phyloP scores from a whole-genome alignment of 140 eudicot genomes.

The Stevia rebaudiana region DNA sequence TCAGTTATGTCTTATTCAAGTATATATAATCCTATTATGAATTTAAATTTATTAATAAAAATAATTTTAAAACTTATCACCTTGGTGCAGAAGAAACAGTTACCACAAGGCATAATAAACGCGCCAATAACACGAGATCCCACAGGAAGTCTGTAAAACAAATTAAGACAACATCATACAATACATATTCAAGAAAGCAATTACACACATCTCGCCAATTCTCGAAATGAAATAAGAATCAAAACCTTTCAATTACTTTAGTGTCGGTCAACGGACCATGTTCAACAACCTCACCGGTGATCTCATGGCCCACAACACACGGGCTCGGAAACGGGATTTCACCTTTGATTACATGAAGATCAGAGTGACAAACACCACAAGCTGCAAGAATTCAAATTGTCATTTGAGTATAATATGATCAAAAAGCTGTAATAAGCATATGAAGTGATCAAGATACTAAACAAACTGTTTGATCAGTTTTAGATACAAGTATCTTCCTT shows the following conservation, averaged over 20 bases:
- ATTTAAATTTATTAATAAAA: neutral
- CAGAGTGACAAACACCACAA: conserved; percentile 98
- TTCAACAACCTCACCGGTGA: conserved; percentile 97
- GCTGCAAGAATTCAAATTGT: conserved; percentile 47
- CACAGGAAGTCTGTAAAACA: conserved; percentile 61
- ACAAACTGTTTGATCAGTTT: neutral
- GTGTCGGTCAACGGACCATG: conserved; percentile 74
- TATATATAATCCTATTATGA: conserved; percentile 3
- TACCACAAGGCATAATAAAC: conserved; percentile 97
- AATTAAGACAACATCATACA: conserved; percentile 8
- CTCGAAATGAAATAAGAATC: neutral
- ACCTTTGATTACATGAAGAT: conserved; percentile 89
- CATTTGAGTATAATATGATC: neutral
- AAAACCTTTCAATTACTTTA: conserved; percentile 70
- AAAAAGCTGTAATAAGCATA: neutral
- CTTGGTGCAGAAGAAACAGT: conserved; percentile 86
- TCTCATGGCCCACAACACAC: conserved; percentile 93
- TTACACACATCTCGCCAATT: neutral
- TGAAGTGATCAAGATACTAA: neutral
- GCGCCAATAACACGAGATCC: conserved; percentile 93
- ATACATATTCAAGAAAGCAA: conserved; percentile 10
- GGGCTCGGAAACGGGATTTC: conserved; percentile 91
- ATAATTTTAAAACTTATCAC: conserved; percentile 31
- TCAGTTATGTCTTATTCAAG: neutral
- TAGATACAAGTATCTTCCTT: neutral